A percentile compares a stretch with the other conserved stretches of the same genome.
phyloP scores from a whole-genome alignment of 306 rosid species.

The Myrica gale region DNA sequence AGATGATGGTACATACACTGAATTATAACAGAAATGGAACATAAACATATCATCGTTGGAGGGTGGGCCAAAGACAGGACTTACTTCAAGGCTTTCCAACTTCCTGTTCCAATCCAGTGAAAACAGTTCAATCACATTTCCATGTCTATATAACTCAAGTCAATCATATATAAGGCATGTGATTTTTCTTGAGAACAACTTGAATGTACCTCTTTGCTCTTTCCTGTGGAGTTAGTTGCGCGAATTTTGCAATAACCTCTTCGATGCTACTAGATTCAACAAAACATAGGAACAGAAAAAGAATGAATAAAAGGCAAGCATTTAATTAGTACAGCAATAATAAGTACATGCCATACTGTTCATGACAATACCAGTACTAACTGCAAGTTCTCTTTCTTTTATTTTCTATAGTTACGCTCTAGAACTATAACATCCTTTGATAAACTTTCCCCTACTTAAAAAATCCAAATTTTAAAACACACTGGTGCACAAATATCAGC shows the following conservation, averaged over 20 bases:
- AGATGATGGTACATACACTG: neutral
- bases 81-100: conserved; percentile 82
- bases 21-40: neutral
- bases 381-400: neutral
- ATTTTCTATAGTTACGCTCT: neutral
- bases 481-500: neutral
- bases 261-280: conserved; percentile 50
- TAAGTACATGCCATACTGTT: neutral
- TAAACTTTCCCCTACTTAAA: neutral
- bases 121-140: conserved; percentile 25
- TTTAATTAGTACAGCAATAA: neutral
- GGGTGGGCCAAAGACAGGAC: conserved; percentile 32
- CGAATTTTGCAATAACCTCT: conserved; percentile 71
- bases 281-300: conserved; percentile 6
- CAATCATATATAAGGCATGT: neutral
- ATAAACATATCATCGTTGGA: conserved; percentile 3
- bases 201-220: conserved; percentile 61
- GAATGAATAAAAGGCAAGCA: neutral
- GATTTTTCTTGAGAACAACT: neutral
- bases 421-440: neutral
- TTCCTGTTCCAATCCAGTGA: conserved; percentile 58
- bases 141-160: neutral
- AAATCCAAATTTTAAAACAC: neutral
- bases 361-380: neutral
- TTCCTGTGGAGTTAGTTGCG: conserved; percentile 79